Base-by-base conservation (phyloP, 2,329 filamentous ascomycete genomes). In the Daldinia sp. region DNA sequence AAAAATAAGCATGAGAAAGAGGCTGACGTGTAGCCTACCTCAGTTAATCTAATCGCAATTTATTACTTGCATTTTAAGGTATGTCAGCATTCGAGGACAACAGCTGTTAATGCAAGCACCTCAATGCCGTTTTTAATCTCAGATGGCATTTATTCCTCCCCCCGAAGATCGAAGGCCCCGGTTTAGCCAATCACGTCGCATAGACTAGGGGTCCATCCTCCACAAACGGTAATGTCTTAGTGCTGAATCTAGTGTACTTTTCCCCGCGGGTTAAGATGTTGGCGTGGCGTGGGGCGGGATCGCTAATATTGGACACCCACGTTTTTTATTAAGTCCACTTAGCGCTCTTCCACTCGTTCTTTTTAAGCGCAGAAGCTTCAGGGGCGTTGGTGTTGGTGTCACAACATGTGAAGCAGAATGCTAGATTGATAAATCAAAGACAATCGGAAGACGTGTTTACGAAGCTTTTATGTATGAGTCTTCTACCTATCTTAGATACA, bases 201-300 rank as follows among this genome's bases (percentile, higher is more conserved):
- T 33, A 28, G 20, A 1, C 23, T 33, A 35, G 26, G 57, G 20
- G 10, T 42, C 59, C 59, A 44, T 44, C 59, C 62, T 51, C 73
- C 65, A 72, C 73, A 74, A 74, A 74, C 70, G 67, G 73, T 37
- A 74, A 73, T 70, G 53, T 69, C 60, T 71, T 55, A 53, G 57
- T 54, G 59, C 58, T 63, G 30, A 57, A 44, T 50, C 39, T 51
- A 26, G 23, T 30, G 44, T 48, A 7, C 23, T 10, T 20, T 62
- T 61, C 68, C 57, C 60, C 63, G 61, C 46, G 57, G 56, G 57
- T 41, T 7, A 44, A 13, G 26, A 15, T 26, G 26, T 23, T 23
- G 20, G 20, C 20, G 20, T 23, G 20, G 20, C 20, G 20, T 23
- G 48, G 28, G 26, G n/a, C 37, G 35, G 35, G 54, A 15, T 18